phyloP scores from a whole-genome alignment of 2,329 filamentous ascomycete genomes.

The Phialemoniopsis sp. region DNA sequence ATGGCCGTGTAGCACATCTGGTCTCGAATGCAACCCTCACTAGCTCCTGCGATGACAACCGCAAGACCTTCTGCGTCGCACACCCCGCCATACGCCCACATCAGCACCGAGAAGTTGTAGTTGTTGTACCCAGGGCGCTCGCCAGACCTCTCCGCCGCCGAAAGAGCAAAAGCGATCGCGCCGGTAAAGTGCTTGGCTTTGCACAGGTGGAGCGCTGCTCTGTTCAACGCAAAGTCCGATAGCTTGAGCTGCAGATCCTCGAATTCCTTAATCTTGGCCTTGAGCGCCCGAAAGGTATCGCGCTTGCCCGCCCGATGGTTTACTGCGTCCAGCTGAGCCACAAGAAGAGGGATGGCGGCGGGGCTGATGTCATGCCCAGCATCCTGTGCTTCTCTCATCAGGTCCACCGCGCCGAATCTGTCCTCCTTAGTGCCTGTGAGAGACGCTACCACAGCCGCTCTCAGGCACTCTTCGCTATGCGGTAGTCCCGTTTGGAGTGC shows the following conservation, averaged over 20 bases:
- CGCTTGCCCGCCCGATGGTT: conserved; percentile 15
- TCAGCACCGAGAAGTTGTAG: conserved; percentile 23
- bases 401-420: conserved; percentile 24
- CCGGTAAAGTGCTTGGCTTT: conserved; percentile 17
- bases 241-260: conserved; percentile 13
- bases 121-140: conserved; percentile 21
- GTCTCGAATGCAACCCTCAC: conserved; percentile 6
- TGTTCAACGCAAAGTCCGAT: conserved; percentile 18
- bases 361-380: conserved; percentile 35
- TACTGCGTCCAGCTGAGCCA: conserved; percentile 28
- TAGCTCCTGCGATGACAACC: conserved; percentile 10
- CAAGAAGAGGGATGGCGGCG: conserved; percentile 33
- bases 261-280: conserved; percentile 14
- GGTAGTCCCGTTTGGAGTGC: conserved; percentile 27
- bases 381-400: conserved; percentile 33
- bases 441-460: conserved; percentile 41
- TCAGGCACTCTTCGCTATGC: conserved; percentile 34
- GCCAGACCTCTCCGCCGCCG: conserved; percentile 15
- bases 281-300: conserved; percentile 11
- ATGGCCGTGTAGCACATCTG: conserved; percentile 12
- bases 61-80: conserved; percentile 14
- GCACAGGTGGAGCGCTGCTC: conserved; percentile 21
- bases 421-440: conserved; percentile 23
- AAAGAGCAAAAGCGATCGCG: conserved; percentile 19
- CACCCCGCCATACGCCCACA: conserved; percentile 15